Evolutionary conservation across 352 stramenopile genomes (phyloP).

Genomic region (Nothophytophthora sp.): DNA sequence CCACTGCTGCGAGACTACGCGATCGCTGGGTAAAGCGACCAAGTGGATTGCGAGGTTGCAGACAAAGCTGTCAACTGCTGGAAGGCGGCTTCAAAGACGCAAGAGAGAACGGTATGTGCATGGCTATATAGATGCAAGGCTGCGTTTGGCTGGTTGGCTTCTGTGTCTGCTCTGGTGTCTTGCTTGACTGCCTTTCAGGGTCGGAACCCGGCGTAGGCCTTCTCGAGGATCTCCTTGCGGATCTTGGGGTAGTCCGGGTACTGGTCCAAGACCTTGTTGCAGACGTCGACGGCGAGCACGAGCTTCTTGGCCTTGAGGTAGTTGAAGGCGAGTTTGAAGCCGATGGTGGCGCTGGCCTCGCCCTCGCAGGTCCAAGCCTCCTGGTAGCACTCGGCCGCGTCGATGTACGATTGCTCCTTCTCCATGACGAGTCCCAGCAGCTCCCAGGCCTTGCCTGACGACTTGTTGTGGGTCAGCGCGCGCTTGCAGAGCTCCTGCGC

Average conservation of each 20-base stretch:
- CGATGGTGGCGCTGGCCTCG: constrained; percentile 87
- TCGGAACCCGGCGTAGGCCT: constrained; percentile 88
- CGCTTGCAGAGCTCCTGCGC: constrained; percentile 93
- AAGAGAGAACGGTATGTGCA: constrained; percentile 13
- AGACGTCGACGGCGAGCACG: constrained; percentile 92
- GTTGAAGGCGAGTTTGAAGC: constrained; percentile 96
- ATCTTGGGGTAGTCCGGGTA: constrained; percentile 97
- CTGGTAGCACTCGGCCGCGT: constrained; percentile 93
- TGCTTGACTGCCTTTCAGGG: constrained; percentile 53
- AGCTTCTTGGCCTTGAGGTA: constrained; percentile 95
- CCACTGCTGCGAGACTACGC: constrained; percentile 71
- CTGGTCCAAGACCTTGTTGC: constrained; percentile 91
- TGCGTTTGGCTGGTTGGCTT: constrained; percentile 9
- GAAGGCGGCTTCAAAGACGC: not conserved
- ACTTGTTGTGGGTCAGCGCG: constrained; percentile 93
- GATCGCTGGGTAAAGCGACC: constrained; percentile 66
- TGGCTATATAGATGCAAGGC: constrained; percentile 22
- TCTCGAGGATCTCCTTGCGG: constrained; percentile 93
- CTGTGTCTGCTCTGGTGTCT: constrained; percentile 2
- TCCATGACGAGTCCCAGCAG: constrained; percentile 94
- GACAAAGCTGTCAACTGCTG: too few relatives aligned
- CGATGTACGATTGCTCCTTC: constrained; percentile 93
- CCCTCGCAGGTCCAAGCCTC: constrained; percentile 84
- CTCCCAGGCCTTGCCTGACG: constrained; percentile 92
- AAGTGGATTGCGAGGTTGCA: too few relatives aligned